These are phyloP conservation scores for Chloromonas sp. DNA, from an alignment of 163 green algal genomes.

Conservation along the genomic window DNA sequence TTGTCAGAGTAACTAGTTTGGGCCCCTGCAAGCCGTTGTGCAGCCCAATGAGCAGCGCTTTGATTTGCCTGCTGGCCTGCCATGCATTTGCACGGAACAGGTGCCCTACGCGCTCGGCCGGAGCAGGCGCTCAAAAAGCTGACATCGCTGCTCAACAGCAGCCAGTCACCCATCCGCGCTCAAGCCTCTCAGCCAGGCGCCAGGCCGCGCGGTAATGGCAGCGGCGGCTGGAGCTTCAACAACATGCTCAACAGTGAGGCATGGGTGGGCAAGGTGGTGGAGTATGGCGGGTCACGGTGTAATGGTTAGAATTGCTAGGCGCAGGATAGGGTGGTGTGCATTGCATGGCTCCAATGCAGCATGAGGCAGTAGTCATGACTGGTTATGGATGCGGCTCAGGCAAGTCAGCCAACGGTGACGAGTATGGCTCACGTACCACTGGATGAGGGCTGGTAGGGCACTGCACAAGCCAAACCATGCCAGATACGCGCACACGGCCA, in stretches of 20 bases:
- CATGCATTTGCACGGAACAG: background rate
- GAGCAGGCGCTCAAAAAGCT: background rate
- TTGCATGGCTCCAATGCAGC: no score
- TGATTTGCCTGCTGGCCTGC: background rate
- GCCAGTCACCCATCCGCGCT: background rate
- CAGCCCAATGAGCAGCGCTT: background rate
- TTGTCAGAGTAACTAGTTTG: background rate
- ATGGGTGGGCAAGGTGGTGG: background rate
- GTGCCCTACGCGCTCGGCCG: background rate
- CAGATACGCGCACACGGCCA: no score
- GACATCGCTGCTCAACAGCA: background rate
- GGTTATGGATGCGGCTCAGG: background rate
- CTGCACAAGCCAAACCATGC: no score
- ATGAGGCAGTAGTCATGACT: no score
- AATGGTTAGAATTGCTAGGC: background rate
- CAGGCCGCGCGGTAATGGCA: background rate
- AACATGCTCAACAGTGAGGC: background rate
- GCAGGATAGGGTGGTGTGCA: no score
- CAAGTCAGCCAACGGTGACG: no score
- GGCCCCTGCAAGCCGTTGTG: background rate
- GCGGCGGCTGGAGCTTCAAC: background rate
- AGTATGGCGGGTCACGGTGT: no score
- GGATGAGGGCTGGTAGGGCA: no score
- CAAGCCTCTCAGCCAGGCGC: background rate
- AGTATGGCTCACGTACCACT: no score